Base-by-base conservation (phyloP, 371 early-diverging fungal species). In the Syncephalastrum sp. region DNA sequence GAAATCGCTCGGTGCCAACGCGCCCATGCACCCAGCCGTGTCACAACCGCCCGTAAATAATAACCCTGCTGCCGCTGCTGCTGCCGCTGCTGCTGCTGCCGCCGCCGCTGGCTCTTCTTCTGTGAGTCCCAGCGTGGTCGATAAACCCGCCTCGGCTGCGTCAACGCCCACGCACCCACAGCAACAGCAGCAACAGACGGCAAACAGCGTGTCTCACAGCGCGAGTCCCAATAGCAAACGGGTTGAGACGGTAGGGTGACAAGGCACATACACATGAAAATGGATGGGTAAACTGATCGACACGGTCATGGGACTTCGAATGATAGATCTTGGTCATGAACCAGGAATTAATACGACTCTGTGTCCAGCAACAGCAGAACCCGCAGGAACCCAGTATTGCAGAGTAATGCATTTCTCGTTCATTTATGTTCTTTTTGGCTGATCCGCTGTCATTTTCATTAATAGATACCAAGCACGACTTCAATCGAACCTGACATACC, bases 401-500 rank as follows among this genome's bases (percentile, higher is more conserved):
- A 57, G 38, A 66, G 79, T 81, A 75, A 69, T 3, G 7, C 17
- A 38, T 13, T 15, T 13, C n/a, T 21, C 21, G 19, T 17, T 33
- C 17, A 21, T 33, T 46, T 38, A 4, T 47, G 25, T 43, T 23
- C 21, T 3, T 2, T 46, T 29, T 15, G 25, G 21, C 10, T 47
- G 16, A 13, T 16, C 10, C 12, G 41, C 23, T 33, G 33, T 42
- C 41, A 42, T n/a, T 25, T 3, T 42, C 25, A 24, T 51, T 48
- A 23, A 41, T 43, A 82, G 80, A 56, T 82, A 82, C 59, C 79
- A 81, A 67, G 48, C 70, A 25, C 68, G 77, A 47, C 61, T 82
- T 24, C 83, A 81, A 56, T 74, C 75, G 1, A 82, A 82, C 54
- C 60, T 82, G 24, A 74, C 77, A 13, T 82, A 81, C 58, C 62